Evolutionary conservation across 176 grass and related monocot genomes (phyloP), one percentile per base, ranked within the genome.

Genomic region (Aegilops tauschii): DNA sequence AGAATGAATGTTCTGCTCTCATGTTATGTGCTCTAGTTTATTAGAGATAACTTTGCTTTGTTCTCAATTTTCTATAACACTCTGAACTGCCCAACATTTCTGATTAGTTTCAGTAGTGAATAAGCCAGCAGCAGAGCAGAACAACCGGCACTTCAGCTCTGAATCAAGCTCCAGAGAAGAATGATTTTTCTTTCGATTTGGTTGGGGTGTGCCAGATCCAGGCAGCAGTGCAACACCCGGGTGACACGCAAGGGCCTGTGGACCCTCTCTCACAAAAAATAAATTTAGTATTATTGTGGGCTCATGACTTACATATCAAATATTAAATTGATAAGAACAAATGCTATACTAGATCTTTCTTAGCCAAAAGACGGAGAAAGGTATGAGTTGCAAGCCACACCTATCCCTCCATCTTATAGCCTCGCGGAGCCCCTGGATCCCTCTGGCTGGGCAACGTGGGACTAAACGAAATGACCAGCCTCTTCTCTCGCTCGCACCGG

Each of bases 291-390:
- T 54, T 16, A 0, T 54, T 54, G 16, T 54, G 0, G 5, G 1
- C 50, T 7, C 50, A 54, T 54, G 50, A 1, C 3, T 25, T 25
- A 50, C 84, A 89, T 90, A 91, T 93, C 83, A 91, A 62, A 94
- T 91, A 89, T 92, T 94, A 94, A 94, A 89, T 81, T 89, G 80
- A 94, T 92, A 94, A 92, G 70, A 94, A 89, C 81, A 92, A 56
- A 92, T 92, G 92, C 87, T 94, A 92, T 84, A 92, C 87, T 95
- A 88, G 93, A 92, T 92, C 90, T 92, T 95, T 92, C 90, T 92
- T 95, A 94, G 85, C 90, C 84, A 83, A 94, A 92, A 94, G 85
- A 85, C 77, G 78, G 93, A 94, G 93, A 94, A 94, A 94, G 87
- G 82, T 94, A 92, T 82, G 84, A 35, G 18, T 13, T 67, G 4